phyloP scores from a whole-genome alignment of 2,329 filamentous ascomycete species.

The Pseudogymnoascus sp. region DNA sequence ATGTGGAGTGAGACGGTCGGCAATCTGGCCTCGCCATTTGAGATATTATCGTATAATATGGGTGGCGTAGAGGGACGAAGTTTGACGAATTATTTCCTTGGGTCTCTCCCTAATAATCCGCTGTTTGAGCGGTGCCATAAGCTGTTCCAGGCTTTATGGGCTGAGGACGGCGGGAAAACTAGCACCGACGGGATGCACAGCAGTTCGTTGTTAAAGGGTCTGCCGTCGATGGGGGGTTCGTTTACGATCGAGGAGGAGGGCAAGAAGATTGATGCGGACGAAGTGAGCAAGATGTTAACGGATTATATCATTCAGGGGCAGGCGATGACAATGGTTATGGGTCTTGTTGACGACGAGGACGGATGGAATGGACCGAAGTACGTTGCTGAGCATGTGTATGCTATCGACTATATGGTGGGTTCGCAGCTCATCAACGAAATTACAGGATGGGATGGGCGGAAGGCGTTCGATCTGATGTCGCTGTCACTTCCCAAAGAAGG shows the following conservation, averaged over 20 bases:
- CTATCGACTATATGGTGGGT: constrained; percentile 42
- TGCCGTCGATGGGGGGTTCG: constrained; percentile 30
- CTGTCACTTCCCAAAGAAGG: constrained; percentile 32
- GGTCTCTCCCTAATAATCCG: constrained; percentile 34
- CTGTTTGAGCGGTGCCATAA: constrained; percentile 43
- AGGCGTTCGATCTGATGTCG: constrained; percentile 45
- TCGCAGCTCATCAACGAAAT: constrained; percentile 47
- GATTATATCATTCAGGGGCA: constrained; percentile 54
- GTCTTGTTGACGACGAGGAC: constrained; percentile 42
- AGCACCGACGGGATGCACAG: constrained; percentile 45
- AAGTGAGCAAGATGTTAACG: constrained; percentile 37
- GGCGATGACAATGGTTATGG: constrained; percentile 44
- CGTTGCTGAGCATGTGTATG: constrained; percentile 40
- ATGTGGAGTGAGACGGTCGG: constrained; percentile 45
- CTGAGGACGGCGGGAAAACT: constrained; percentile 35
- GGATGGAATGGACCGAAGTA: constrained; percentile 50
- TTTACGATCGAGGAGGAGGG: constrained; percentile 27
- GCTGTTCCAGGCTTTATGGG: constrained; percentile 47
- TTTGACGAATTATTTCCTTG: constrained; percentile 45
- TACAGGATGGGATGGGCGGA: constrained; percentile 43
- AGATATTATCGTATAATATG: constrained; percentile 41
- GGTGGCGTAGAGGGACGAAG: constrained; percentile 30
- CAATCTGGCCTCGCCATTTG: constrained; percentile 38
- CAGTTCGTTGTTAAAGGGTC: constrained; percentile 40
- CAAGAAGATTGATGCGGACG: constrained; percentile 32